Evolutionary conservation across 2,329 filamentous ascomycete genomes (phyloP).

Genomic region (Thielaviopsis ethacetica): DNA sequence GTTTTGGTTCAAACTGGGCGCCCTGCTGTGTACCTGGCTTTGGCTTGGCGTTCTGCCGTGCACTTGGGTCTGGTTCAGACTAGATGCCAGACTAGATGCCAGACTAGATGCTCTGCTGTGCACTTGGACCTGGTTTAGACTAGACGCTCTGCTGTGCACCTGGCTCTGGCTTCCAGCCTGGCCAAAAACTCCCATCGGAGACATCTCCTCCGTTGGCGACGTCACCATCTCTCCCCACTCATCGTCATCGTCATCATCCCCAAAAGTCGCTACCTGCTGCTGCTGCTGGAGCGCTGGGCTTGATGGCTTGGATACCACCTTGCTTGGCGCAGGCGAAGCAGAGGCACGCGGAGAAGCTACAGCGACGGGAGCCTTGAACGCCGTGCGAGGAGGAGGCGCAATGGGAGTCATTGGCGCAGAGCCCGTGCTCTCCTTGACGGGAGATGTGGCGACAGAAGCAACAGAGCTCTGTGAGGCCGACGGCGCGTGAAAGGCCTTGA

Average conservation of each 20-base stretch:
- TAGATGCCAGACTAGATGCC: not conserved
- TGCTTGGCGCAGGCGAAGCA: not conserved
- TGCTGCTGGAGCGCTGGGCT: not conserved
- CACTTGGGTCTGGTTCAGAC: not conserved
- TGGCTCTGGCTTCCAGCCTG: not conserved
- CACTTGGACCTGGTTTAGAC: not conserved
- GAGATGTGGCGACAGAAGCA: not conserved
- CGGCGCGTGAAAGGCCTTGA: slow-evolving; percentile 14
- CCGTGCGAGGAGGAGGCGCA: not conserved
- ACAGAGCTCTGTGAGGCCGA: slow-evolving; percentile 1
- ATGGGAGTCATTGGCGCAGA: not conserved
- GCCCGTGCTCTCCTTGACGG: not conserved
- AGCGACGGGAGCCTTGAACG: not conserved
- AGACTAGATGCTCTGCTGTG: not conserved
- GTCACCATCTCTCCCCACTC: slow-evolving; percentile 46
- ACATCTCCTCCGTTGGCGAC: not conserved
- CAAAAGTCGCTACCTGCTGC: not conserved
- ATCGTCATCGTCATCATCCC: slow-evolving; percentile 29
- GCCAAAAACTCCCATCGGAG: not conserved
- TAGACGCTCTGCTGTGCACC: not conserved
- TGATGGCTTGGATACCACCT: slow-evolving; percentile 1
- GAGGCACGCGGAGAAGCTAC: no score
- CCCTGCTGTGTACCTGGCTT: not conserved
- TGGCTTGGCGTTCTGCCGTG: not conserved
- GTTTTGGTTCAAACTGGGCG: no score